A percentile compares a stretch with the other conserved stretches of the same genome.
Evolutionary conservation across 176 grass and related monocot genomes (phyloP).

Genomic region (Luzula sylvatica): DNA sequence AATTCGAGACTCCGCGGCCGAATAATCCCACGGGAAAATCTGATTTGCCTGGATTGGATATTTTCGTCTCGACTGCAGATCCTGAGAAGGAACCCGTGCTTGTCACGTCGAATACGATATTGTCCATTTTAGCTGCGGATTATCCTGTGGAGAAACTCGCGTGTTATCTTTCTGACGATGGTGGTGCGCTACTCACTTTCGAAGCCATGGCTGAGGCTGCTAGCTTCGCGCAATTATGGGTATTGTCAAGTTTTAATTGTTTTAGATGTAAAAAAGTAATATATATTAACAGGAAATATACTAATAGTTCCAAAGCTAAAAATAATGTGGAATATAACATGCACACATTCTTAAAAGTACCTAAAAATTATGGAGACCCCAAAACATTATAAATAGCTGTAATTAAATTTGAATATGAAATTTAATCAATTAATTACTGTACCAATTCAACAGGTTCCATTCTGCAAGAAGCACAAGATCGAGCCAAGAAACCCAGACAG

Average conservation of each 20-base stretch:
- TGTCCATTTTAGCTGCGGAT: conserved; percentile 78
- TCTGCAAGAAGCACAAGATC: conserved; percentile 91
- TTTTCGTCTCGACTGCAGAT: conserved; percentile 90
- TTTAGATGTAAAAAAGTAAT: neutral
- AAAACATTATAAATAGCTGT: neutral
- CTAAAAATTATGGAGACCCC: neutral
- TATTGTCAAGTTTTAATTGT: conserved; percentile 8
- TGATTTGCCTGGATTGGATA: conserved; percentile 72
- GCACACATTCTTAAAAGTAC: too few species aligned
- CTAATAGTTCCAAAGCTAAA: too few species aligned
- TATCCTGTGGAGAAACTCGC: conserved; percentile 96
- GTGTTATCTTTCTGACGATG: conserved; percentile 88
- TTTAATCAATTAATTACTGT: conserved; percentile 5
- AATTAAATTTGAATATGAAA: neutral
- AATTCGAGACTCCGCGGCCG: conserved; percentile 58
- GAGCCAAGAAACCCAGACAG: conserved; percentile 96
- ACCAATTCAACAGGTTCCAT: conserved; percentile 38
- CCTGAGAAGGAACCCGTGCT: conserved; percentile 91
- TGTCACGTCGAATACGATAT: conserved; percentile 92
- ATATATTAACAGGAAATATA: too few species aligned
- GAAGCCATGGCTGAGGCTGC: conserved; percentile 98
- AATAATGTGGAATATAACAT: too few species aligned
- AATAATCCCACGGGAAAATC: conserved; percentile 85
- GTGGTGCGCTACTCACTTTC: conserved; percentile 87
- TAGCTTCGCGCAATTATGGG: conserved; percentile 81